Base-by-base conservation (phyloP, 805 yeast species). In the Nakazawaea holstii region DNA sequence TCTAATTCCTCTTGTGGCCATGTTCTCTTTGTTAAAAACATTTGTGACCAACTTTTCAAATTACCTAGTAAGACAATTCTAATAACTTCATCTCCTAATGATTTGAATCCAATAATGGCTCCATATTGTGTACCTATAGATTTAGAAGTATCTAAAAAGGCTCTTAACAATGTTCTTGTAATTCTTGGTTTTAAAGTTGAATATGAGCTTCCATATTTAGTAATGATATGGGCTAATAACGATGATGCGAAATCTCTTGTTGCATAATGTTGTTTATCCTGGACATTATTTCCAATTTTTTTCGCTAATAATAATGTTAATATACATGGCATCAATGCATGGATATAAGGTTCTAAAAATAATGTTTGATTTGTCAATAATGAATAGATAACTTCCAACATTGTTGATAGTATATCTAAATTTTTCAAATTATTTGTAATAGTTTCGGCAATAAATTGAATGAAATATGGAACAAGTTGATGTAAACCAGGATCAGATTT, bases 241-340 rank as follows among this genome's bases (percentile, higher is more conserved):
- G 90, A 79, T 0, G 96, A 89, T 1, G 98, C 91, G 60, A 88
- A 84, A 58, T 87, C 96, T 53, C 99, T 78, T 4, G 92, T 82
- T 8, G 85, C 88, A 52, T 72, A 61, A 49, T 70, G 74, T 37
- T 65, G 64, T 11, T 56, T 54, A 7, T 48, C 38, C 3, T 53
- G 58, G 8, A 52, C 56, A 6, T 53, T 49, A 40, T 64, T 60
- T 3, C 97, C 97, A n/a, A 92, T 77, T 51, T 87, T 79, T 59
- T 90, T 90, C 1, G 98, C 97, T 43, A 94, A 74, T 39, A 94
- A 73, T 17, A 92, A 73, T 0, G 99, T 94, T 54, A 94, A 73
- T 31, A 94, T 84, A 51, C 97, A 88, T n/a, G 99, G 99, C 87
- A 94, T 89, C 55, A 94, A 70, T 0, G 96, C 92, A 68, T 95